These are phyloP conservation scores for Boletus smithii DNA, from an alignment of 1,284 basidiomycete genomes.

Conservation along the genomic window DNA sequence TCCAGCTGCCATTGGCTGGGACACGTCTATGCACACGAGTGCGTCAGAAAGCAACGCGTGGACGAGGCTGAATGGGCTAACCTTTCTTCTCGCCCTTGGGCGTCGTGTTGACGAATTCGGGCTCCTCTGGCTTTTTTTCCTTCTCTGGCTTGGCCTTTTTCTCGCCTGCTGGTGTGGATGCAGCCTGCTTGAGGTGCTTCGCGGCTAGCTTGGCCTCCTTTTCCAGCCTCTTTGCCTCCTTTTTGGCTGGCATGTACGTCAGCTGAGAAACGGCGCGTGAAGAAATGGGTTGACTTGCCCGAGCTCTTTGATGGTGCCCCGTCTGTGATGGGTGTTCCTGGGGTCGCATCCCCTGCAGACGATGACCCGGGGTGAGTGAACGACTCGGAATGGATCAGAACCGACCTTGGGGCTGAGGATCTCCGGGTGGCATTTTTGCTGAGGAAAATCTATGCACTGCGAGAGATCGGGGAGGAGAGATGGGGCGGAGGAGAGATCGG, in stretches of 20 bases:
- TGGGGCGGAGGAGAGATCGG: too few species aligned
- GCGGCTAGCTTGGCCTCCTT: conserved; percentile 80
- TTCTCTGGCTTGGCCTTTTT: conserved; percentile 60
- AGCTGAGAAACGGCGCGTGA: neutral
- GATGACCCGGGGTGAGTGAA: neutral
- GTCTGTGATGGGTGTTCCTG: too few species aligned
- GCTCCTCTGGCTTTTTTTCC: conserved; percentile 68
- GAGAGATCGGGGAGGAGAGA: too few species aligned
- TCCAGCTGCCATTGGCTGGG: conserved; percentile 81
- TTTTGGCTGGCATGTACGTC: conserved; percentile 49
- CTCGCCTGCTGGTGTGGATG: conserved; percentile 42
- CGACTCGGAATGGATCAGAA: too few species aligned
- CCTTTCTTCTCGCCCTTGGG: conserved; percentile 91
- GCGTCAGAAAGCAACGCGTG: neutral
- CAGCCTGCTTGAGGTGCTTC: conserved; percentile 60
- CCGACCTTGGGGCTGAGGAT: too few species aligned
- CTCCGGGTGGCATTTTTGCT: neutral
- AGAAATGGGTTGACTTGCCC: conserved; percentile 21
- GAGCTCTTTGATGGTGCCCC: conserved; percentile 36
- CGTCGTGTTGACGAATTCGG: conserved; percentile 80
- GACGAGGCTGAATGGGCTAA: conserved; percentile 25
- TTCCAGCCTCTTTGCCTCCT: conserved; percentile 69
- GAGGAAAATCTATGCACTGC: neutral
- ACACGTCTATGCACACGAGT: conserved; percentile 59
- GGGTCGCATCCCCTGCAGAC: neutral